These are phyloP conservation scores for Narthecium ossifragum DNA, from an alignment of 106 monocot species.

Conservation along the genomic window DNA sequence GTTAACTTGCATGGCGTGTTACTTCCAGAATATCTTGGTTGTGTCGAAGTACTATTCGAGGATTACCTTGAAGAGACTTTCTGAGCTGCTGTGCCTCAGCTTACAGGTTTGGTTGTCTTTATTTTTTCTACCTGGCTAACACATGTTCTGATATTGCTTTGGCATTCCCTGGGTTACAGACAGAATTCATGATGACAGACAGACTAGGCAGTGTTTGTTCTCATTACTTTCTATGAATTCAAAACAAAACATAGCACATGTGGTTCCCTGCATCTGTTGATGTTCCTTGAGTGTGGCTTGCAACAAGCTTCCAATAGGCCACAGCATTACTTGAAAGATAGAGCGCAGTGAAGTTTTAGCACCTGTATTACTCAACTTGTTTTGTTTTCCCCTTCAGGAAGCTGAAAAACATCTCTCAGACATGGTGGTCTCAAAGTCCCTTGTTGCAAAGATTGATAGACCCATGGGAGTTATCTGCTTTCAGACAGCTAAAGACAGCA, in stretches of 20 bases:
- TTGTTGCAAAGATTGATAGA: conserved; percentile 81
- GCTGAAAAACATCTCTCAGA: conserved; percentile 92
- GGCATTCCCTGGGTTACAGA: too few relatives aligned
- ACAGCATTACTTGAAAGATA: too few relatives aligned
- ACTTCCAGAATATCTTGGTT: conserved; percentile 90
- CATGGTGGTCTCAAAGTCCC: conserved; percentile 86
- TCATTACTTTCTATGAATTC: too few relatives aligned
- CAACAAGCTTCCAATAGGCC: too few relatives aligned
- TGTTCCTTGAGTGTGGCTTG: too few relatives aligned
- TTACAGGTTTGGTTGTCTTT: conserved; percentile 61
- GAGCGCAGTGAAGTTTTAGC: too few relatives aligned
- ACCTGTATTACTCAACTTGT: too few relatives aligned
- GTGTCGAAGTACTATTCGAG: conserved; percentile 97
- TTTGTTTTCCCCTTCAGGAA: conserved; percentile 38
- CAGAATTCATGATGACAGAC: too few relatives aligned
- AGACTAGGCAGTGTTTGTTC: too few relatives aligned
- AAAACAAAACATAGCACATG: too few relatives aligned
- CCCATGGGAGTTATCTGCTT: conserved; percentile 75
- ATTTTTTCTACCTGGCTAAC: not conserved
- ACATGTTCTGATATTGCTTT: not conserved
- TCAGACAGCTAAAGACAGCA: conserved; percentile 73
- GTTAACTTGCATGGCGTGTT: too few relatives aligned
- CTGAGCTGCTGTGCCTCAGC: conserved; percentile 83
- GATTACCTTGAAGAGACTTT: conserved; percentile 86
- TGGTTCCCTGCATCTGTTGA: too few relatives aligned